Base-by-base conservation (phyloP, 768 basidiomycete genomes). In the Cyathus striatus region DNA sequence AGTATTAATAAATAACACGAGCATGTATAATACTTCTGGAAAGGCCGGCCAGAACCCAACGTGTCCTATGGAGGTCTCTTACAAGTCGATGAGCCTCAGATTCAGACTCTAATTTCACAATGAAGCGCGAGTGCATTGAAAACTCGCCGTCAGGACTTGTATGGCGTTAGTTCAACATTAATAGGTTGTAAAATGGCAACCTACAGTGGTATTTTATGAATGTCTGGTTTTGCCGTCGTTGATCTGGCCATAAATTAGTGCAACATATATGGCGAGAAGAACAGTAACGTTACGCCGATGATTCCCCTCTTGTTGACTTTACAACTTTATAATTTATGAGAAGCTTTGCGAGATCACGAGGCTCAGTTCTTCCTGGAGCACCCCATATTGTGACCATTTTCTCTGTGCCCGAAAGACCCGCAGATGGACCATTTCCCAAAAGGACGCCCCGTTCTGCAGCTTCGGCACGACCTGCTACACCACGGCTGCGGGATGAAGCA, bases 61-160 rank as follows among this genome's bases (percentile, higher is more conserved):
- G 61, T 1, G 75, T 79, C 69, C 79, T 72, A 56, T 91, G 85
- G 35, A 83, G 46, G 26, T 66, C 59, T 39, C 83, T 78, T 16
- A 80, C 81, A 20, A 90, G 61, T 41, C 76, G 76, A 51, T 86
- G 77, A 1, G 89, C 89, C 53, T 90, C 84, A 6, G 83, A 70
- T 14, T 69, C 62, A 0, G 78, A 77, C 2, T 62, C 57, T 41
- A 84, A 59, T 24, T 76, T 77, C 21, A 90, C 66, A 7, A 81
- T 49, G 49, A 75, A 78, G 37, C 76, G 74, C 20, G 80, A 71
- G 49, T 63, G 66, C 44, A 76, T 34, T 5, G 71, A 63, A 50
- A 75, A 79, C 26, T 60, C 53, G 17, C 51, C 52, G 16, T 61
- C 40, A 23, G 67, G 66, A 37, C 72, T 70, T 46, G n/a, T 7